A percentile compares a stretch with the other conserved stretches of the same genome.
phyloP scores from a whole-genome alignment of 305 asterid species.

The Rubia tinctorum region DNA sequence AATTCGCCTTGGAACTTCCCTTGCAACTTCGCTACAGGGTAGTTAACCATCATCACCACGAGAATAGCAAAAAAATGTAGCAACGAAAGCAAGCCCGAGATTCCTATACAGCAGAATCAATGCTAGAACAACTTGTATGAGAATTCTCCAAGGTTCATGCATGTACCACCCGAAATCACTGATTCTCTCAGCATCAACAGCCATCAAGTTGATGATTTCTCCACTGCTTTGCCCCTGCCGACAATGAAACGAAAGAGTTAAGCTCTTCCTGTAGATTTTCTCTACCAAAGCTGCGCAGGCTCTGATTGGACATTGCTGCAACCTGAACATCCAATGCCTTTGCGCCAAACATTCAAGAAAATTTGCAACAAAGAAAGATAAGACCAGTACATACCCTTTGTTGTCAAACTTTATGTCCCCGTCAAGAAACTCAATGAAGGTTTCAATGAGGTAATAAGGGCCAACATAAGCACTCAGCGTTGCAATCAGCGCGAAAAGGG shows the following conservation, averaged over 20 bases:
- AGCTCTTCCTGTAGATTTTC: conserved; percentile 57
- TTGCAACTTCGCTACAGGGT: conserved; percentile 61
- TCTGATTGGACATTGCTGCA: conserved; percentile 66
- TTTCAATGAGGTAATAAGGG: conserved; percentile 63
- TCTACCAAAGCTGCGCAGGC: conserved; percentile 78
- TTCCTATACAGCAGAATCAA: conserved; percentile 51
- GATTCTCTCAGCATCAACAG: conserved; percentile 80
- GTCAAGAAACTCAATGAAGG: conserved; percentile 56
- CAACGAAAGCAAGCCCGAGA: conserved; percentile 68
- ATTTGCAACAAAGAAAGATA: conserved; percentile 54
- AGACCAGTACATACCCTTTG: conserved; percentile 53
- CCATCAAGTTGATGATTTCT: conserved; percentile 75
- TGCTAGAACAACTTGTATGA: conserved; percentile 54
- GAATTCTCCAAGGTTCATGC: conserved; percentile 74
- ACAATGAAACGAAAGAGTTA: conserved; percentile 60
- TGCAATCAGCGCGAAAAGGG: conserved; percentile 38
- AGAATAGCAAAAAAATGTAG: conserved; percentile 48
- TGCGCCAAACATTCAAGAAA: conserved; percentile 57
- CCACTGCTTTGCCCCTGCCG: conserved; percentile 66
- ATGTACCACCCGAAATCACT: conserved; percentile 69
- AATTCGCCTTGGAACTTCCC: conserved; percentile 62
- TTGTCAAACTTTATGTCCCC: conserved; percentile 40
- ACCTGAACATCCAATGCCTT: conserved; percentile 64
- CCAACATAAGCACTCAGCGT: conserved; percentile 62
- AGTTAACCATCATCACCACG: conserved; percentile 60